Evolutionary conservation across 305 asterid genomes (phyloP).

Genomic region (Solanum aculeatissimum): DNA sequence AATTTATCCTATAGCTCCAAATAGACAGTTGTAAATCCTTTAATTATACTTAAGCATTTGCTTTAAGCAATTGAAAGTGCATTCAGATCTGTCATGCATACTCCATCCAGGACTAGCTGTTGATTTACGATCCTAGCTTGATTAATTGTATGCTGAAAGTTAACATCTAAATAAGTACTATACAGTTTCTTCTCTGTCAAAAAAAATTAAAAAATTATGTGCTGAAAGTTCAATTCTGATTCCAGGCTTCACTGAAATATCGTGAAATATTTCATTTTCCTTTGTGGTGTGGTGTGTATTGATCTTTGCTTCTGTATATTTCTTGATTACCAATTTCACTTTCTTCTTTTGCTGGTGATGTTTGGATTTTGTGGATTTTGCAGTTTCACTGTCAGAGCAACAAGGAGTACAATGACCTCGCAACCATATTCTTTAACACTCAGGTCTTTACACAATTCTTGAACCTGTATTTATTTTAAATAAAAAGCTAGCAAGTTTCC

Average conservation of each 20-base stretch:
- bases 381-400: constrained; percentile 72
- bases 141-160: not conserved
- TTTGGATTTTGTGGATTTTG: constrained; percentile 7
- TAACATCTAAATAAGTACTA: not conserved
- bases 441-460: constrained; percentile 43
- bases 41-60: not conserved
- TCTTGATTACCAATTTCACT: not conserved
- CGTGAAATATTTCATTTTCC: not conserved
- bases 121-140: not conserved
- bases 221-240: not conserved
- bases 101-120: not conserved
- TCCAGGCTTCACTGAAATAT: not conserved
- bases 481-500: not conserved
- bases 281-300: not conserved
- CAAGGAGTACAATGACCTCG: constrained; percentile 91
- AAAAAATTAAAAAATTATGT: not conserved
- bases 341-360: not conserved
- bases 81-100: not conserved
- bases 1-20: not conserved
- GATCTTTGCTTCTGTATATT: not conserved
- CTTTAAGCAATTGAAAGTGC: not conserved
- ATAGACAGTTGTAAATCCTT: not conserved
- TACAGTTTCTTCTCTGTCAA: not conserved
- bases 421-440: constrained; percentile 94
- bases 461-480: not conserved